Percentiles rank a stretch among this genome's conserved stretches.
Evolutionary conservation across 2,329 filamentous ascomycete species (phyloP).

Genomic region (Metarhizium guizhouense): DNA sequence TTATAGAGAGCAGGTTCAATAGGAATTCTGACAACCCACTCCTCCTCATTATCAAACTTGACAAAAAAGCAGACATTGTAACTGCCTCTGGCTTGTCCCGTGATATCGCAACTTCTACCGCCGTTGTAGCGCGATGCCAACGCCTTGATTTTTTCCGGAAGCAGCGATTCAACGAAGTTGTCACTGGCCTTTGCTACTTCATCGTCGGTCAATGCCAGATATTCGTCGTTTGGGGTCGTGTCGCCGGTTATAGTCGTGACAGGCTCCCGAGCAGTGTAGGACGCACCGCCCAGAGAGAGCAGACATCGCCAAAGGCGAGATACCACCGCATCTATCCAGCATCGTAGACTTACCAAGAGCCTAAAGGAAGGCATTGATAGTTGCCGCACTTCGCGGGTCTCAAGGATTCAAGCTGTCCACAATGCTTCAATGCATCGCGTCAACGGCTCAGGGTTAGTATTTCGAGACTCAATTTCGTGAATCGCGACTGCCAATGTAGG

Average conservation of each 20-base stretch:
- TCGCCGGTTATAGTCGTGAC: background rate
- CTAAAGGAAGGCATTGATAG: background rate
- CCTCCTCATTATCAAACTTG: slow-evolving; percentile 5
- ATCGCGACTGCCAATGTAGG: too few species aligned
- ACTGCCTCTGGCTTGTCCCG: slow-evolving; percentile 11
- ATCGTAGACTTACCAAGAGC: slow-evolving; percentile 1
- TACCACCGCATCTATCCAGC: background rate
- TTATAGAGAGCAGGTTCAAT: slow-evolving; percentile 2
- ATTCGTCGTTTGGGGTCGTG: background rate
- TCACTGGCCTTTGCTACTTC: slow-evolving; percentile 1
- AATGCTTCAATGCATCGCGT: too few species aligned
- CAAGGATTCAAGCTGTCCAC: too few species aligned
- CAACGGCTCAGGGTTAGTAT: too few species aligned
- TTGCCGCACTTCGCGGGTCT: too few species aligned
- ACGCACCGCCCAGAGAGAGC: background rate
- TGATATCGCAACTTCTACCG: slow-evolving; percentile 10
- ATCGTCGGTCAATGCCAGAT: slow-evolving; percentile 3
- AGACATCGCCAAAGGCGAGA: background rate
- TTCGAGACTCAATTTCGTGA: too few species aligned
- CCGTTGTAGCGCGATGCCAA: slow-evolving; percentile 14
- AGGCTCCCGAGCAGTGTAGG: too few species aligned
- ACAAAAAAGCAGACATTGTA: slow-evolving; percentile 17
- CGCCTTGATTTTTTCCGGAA: background rate
- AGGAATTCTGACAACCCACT: slow-evolving; percentile 1
- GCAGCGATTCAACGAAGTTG: slow-evolving; percentile 1